Conservation (phyloP, 2,329 filamentous ascomycete species). For the Colletotrichum scovillei region DNA sequence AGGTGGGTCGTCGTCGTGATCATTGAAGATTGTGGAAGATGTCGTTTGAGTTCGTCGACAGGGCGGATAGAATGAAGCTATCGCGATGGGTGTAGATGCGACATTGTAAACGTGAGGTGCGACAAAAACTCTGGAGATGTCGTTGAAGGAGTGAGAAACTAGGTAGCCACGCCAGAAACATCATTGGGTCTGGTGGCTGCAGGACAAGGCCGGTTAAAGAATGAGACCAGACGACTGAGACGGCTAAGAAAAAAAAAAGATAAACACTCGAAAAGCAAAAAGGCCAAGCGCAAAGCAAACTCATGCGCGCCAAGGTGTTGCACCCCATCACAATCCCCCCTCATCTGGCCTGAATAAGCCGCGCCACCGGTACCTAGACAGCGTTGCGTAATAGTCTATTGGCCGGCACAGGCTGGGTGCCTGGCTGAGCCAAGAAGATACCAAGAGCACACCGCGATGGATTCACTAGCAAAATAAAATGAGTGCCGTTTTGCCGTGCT, state of each 20-base stretch:
- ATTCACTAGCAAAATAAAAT: neutral
- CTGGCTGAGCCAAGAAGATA: slow-evolving; percentile 1
- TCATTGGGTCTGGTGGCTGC: neutral
- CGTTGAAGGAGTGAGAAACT: neutral
- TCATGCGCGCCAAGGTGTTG: neutral
- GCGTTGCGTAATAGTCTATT: neutral
- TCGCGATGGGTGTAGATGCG: neutral
- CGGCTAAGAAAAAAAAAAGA: neutral
- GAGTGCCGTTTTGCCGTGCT: neutral
- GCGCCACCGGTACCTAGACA: neutral
- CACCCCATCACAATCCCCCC: neutral
- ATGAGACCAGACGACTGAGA: neutral
- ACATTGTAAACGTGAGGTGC: neutral
- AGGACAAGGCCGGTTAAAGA: neutral
- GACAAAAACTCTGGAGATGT: neutral
- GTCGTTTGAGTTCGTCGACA: rapidly evolving
- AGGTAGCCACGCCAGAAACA: neutral
- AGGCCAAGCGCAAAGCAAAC: neutral
- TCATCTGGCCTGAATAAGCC: neutral
- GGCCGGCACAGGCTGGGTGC: neutral
- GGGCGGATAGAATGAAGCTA: neutral
- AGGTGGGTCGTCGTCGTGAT: neutral
- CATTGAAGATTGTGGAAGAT: neutral
- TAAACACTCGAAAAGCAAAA: neutral
- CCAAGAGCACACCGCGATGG: neutral